These are phyloP conservation scores for Leucaena leucocephala DNA, from an alignment of 306 rosid species.

Conservation along the genomic window DNA sequence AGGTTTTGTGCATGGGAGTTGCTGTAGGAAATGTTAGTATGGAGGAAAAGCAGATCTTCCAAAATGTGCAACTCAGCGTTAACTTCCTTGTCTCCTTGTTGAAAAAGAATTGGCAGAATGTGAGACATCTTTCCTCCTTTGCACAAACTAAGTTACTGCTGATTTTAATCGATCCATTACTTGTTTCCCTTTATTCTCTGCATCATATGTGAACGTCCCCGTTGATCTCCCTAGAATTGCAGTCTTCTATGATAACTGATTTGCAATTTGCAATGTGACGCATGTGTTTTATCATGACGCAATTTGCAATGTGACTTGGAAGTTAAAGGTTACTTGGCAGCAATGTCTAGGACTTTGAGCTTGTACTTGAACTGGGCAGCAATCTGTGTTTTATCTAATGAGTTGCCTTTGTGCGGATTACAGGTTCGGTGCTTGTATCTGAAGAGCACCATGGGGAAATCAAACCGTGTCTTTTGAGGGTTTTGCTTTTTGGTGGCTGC, in stretches of 20 bases:
- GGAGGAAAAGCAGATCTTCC: conserved; percentile 93
- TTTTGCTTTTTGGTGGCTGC: background rate
- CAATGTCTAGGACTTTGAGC: background rate
- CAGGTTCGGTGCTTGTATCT: conserved; percentile 55
- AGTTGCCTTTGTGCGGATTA: conserved; percentile 8
- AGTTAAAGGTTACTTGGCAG: background rate
- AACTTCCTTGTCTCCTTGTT: conserved; percentile 80
- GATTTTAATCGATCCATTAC: too few relatives aligned
- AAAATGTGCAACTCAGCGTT: conserved; percentile 80
- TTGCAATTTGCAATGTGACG: background rate
- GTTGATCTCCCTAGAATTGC: background rate
- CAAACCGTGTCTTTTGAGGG: conserved; percentile 45
- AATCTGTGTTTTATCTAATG: conserved; percentile 18
- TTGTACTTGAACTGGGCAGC: background rate
- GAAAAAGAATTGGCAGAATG: conserved; percentile 93
- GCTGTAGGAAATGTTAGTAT: conserved; percentile 81
- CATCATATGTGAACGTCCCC: background rate
- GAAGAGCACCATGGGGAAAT: conserved; percentile 57
- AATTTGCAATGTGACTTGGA: background rate
- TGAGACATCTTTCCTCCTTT: conserved; percentile 37
- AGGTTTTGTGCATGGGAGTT: conserved; percentile 93
- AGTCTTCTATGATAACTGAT: background rate
- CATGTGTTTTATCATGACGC: background rate
- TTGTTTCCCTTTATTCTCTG: background rate
- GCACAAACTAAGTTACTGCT: background rate